Conservation (phyloP, 23 red algal species). For the Chondrus crispus region DNA sequence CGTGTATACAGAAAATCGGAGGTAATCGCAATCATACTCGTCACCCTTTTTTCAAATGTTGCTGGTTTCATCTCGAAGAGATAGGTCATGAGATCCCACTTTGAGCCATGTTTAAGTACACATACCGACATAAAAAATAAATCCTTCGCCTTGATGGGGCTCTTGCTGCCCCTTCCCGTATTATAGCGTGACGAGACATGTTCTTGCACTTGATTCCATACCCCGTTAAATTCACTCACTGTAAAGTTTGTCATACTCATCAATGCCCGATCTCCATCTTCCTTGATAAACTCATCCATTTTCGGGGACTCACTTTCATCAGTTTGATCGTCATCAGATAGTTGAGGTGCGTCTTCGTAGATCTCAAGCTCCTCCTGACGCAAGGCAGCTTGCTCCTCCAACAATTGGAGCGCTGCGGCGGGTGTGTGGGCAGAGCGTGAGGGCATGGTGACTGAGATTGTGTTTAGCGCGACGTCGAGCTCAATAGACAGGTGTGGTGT, state of each 20-base stretch:
- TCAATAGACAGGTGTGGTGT: no score
- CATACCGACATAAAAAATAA: background rate
- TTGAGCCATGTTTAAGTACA: background rate
- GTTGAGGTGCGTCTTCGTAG: background rate
- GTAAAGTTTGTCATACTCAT: background rate
- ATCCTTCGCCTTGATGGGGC: background rate
- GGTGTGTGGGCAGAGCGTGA: no score
- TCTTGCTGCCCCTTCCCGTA: background rate
- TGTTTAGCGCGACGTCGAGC: no score
- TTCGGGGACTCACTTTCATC: background rate
- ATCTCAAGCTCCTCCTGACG: background rate
- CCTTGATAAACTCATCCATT: background rate
- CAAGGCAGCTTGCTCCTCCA: background rate
- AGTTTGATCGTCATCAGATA: constrained; percentile 1
- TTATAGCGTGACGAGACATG: background rate
- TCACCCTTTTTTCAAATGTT: background rate
- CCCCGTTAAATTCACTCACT: background rate
- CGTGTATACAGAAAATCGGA: background rate
- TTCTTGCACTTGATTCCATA: background rate
- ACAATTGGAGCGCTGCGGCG: no score
- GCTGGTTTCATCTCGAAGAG: background rate
- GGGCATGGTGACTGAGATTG: no score
- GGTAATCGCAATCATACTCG: background rate
- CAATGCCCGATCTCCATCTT: background rate
- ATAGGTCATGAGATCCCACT: background rate